Conservation (phyloP, 228 moss, liverwort and hornwort genomes). For the Sphagnum fallax region DNA sequence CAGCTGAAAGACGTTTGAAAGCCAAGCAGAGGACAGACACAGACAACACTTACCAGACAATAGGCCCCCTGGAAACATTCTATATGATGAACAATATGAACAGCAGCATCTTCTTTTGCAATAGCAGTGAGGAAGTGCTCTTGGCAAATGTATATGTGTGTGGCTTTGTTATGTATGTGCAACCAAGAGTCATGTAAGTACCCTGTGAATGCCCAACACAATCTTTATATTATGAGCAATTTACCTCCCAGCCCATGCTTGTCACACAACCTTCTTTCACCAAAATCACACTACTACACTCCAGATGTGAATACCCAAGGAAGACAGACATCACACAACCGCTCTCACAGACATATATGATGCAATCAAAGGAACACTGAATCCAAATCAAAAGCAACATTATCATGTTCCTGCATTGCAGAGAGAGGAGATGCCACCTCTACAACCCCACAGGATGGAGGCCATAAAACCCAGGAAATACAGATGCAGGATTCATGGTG, state of each 20-base stretch:
- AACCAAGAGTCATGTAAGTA: slow-evolving; percentile 74
- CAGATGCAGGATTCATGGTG: slow-evolving; percentile 74
- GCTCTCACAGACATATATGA: too few species aligned
- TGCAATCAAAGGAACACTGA: too few species aligned
- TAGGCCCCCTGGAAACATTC: slow-evolving; percentile 84
- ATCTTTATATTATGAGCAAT: too few species aligned
- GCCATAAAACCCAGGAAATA: slow-evolving; percentile 81
- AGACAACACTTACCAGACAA: slow-evolving; percentile 59
- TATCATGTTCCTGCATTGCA: too few species aligned
- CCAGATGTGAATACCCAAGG: too few species aligned
- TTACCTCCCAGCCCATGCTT: too few species aligned
- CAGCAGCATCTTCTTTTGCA: slow-evolving; percentile 74
- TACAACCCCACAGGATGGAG: slow-evolving; percentile 91
- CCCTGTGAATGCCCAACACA: slow-evolving; percentile 33
- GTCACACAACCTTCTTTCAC: too few species aligned
- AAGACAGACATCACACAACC: too few species aligned
- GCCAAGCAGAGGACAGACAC: neutral
- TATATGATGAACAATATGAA: slow-evolving; percentile 70
- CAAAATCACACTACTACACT: too few species aligned
- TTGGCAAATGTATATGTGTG: slow-evolving; percentile 52
- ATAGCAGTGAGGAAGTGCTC: slow-evolving; percentile 51
- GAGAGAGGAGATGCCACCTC: slow-evolving; percentile 34
- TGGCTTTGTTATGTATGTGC: slow-evolving; percentile 58
- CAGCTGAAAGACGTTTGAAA: too few species aligned
- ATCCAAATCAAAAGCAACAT: too few species aligned